A percentile compares a stretch with the other conserved stretches of the same genome.
Evolutionary conservation across 164 flowering plant species (phyloP).

Genomic region (Litsea cubeba): DNA sequence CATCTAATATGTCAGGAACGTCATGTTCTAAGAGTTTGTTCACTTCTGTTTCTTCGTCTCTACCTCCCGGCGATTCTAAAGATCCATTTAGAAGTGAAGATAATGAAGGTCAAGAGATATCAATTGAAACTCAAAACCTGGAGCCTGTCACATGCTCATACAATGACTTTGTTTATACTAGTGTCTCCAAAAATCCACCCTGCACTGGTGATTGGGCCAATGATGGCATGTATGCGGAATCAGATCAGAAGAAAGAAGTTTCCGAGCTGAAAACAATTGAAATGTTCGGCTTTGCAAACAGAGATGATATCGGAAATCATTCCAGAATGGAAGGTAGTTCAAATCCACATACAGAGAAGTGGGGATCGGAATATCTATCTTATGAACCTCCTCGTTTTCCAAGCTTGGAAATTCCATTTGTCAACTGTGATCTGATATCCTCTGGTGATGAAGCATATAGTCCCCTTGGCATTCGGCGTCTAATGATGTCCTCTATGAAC

Average conservation of each 20-base stretch:
- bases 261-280: conserved; percentile 37
- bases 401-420: conserved; percentile 82
- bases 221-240: conserved; percentile 23
- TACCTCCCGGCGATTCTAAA: conserved; percentile 22
- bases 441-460: conserved; percentile 76
- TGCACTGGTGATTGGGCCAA: conserved; percentile 26
- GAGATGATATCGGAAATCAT: conserved; percentile 20
- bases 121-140: conserved; percentile 28
- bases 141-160: conserved; percentile 22
- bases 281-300: conserved; percentile 25
- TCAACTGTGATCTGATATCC: conserved; percentile 88
- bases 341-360: conserved; percentile 20
- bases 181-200: conserved; percentile 26
- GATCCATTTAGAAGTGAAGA: conserved; percentile 20
- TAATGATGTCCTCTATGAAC: conserved; percentile 67
- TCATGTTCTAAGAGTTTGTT: conserved; percentile 29
- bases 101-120: conserved; percentile 18
- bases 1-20: conserved; percentile 25
- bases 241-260: conserved; percentile 26
- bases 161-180: conserved; percentile 36
- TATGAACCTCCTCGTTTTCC: conserved; percentile 98
- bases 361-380: conserved; percentile 50
- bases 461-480: conserved; percentile 92
- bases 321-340: conserved; percentile 24
- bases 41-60: conserved; percentile 11